phyloP scores from a whole-genome alignment of 306 rosid genomes.

The Lathyrus oleraceus region DNA sequence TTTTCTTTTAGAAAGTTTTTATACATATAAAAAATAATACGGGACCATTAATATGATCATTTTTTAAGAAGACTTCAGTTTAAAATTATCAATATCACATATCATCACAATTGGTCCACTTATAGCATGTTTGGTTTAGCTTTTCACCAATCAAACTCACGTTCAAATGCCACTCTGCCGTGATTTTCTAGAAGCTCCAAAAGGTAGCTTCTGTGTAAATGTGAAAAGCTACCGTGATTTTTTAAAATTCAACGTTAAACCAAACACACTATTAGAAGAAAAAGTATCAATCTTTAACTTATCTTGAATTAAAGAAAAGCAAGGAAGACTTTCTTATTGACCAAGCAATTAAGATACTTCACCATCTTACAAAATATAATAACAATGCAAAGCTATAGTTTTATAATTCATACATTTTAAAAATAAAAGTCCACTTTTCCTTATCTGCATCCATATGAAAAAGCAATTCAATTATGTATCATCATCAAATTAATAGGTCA shows the following conservation, averaged over 20 bases:
- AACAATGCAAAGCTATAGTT: not conserved
- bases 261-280: too few relatives aligned
- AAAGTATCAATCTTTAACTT: conserved; percentile 19
- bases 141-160: too few relatives aligned
- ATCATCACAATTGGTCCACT: not conserved
- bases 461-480: conserved; percentile 37
- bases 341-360: conserved; percentile 10
- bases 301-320: conserved; percentile 13
- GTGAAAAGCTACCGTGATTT: too few relatives aligned
- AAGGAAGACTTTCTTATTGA: conserved; percentile 8
- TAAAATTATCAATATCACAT: not conserved
- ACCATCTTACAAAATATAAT: conserved; percentile 25
- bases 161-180: too few relatives aligned
- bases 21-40: too few relatives aligned
- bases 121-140: too few relatives aligned
- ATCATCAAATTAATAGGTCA: conserved; percentile 36
- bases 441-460: conserved; percentile 15
- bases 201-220: too few relatives aligned
- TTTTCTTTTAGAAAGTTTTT: too few relatives aligned
- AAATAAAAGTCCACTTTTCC: not conserved
- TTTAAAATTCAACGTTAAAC: too few relatives aligned
- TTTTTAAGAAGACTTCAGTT: not conserved
- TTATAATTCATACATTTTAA: not conserved
- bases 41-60: too few relatives aligned
- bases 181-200: too few relatives aligned